Base-by-base conservation (phyloP, 495 filamentous ascomycete genomes). In the Penicillium verhagenii region DNA sequence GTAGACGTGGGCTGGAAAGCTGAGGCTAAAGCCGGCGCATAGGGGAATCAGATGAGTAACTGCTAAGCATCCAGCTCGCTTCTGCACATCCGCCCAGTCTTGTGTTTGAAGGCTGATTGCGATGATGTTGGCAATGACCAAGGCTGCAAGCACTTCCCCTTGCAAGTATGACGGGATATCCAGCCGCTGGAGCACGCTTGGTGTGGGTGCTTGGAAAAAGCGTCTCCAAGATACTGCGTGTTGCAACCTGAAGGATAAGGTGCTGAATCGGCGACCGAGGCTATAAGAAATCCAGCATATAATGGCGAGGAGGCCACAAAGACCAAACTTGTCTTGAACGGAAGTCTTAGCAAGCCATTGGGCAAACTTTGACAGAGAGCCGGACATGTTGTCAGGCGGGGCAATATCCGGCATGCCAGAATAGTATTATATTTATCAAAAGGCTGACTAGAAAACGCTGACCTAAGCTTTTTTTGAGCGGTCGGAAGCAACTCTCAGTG, bases 151-250 rank as follows among this genome's bases (percentile, higher is more conserved):
- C 16, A 52, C 13, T 7, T 18, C 39, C 9, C 39, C 39, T 45
- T 45, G 50, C 13, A 45, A 8, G 26, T 52, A 52, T 45, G 50
- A 52, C 23, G 26, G 50, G 18, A 52, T 45, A 33, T 52, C 49
- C 11, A 52, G 49, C 29, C 29, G 13, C 29, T 31, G 29, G 29
- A 31, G 29, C 29, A 31, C 29, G 13, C 5, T 11, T 10, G 29
- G 29, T 2, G 29, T 31, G 2, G 29, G 29, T 2, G 29, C 29
- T 11, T 11, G 29, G 29, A 31, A 31, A 11, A 31, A 31, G 9
- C 29, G 29, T 31, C 29, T 31, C 4, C 29, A 31, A 2, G 29
- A 11, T 11, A 31, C 29, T 11, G 29, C 29, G 29, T 11, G 29
- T 7, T 31, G 9, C 29, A 31, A 11, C 29, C 9, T n/a, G 5